Evolutionary conservation across 2,329 filamentous ascomycete genomes (phyloP), one percentile per base, ranked within the genome.

Genomic region (Metarhizium sp.): DNA sequence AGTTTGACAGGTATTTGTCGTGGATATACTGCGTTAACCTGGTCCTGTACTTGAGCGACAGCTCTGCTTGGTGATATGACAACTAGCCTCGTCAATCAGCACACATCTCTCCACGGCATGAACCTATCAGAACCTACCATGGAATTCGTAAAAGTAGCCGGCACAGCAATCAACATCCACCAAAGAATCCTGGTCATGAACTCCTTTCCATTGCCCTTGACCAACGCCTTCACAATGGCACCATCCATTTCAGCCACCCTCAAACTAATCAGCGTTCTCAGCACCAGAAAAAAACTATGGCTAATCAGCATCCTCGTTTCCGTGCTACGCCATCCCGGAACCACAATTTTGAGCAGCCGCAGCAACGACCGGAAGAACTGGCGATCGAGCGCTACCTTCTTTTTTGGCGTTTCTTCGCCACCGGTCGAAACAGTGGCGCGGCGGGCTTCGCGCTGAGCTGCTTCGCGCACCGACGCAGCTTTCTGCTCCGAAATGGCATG

Each of bases 101-200:
- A 30, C 14, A n/a, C 13, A 34, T 10, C 50, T 45, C 10, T 7
- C 40, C 25, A n/a, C n/a, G 3, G 43, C 14, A 16, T 7, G 16
- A 16, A 34, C 18, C 16, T 10, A 5, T 3, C 48, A 49, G 8
- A 38, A 69, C 82, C 71, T 71, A 94, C 89, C 94, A 99, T 99
- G 0, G 92, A 96, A 71, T 99, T 99, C 45, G 94, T 99, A 69
- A 97, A 96, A 0, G 94, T 97, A 1, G 94, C 94, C 10, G 94
- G 94, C 16, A 99, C 80, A 30, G 94, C 92, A 61, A 99, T 94
- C 55, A 92, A 70, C 94, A 99, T 99, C 94, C 94, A 99, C 91
- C 92, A 96, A 6, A 95, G 82, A 63, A 99, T 85, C 0, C 90
- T 85, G 62, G 86, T 85, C 63, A 97, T 67, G 62, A 99, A 99